Percentiles rank a stretch among this genome's conserved stretches.
phyloP scores from a whole-genome alignment of 345 rosid genomes.

The Brassica juncea region DNA sequence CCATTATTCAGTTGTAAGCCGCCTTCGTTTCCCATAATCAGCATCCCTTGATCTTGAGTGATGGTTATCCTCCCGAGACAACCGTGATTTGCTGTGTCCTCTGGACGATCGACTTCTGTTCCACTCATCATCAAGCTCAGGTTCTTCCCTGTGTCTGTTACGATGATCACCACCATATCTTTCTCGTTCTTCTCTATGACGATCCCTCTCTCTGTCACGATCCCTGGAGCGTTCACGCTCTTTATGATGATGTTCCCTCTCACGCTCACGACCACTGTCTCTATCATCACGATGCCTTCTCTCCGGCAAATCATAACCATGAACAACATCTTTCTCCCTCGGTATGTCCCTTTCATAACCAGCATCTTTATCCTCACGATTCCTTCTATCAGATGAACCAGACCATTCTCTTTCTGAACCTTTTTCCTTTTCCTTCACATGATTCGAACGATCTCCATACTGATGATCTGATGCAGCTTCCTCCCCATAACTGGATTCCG shows the following conservation, averaged over 20 bases:
- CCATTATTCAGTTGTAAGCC: slow-evolving; percentile 56
- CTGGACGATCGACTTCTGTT: slow-evolving; percentile 66
- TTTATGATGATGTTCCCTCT: slow-evolving; percentile 54
- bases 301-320: slow-evolving; percentile 57
- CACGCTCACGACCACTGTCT: slow-evolving; percentile 65
- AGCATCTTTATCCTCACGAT: slow-evolving; percentile 65
- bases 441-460: slow-evolving; percentile 64
- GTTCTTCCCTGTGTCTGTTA: slow-evolving; percentile 52
- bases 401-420: slow-evolving; percentile 75
- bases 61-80: slow-evolving; percentile 65
- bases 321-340: slow-evolving; percentile 59
- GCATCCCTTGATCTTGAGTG: slow-evolving; percentile 70
- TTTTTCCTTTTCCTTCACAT: slow-evolving; percentile 64
- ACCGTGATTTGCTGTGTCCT: slow-evolving; percentile 60
- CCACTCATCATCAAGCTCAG: slow-evolving; percentile 65
- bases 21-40: slow-evolving; percentile 80
- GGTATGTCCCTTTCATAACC: slow-evolving; percentile 58
- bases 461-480: slow-evolving; percentile 84
- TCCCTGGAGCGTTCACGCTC: slow-evolving; percentile 65
- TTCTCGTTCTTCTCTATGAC: slow-evolving; percentile 66
- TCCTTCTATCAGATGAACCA: slow-evolving; percentile 69
- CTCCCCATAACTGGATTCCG: slow-evolving; percentile 84
- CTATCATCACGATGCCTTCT: slow-evolving; percentile 67
- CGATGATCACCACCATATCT: slow-evolving; percentile 54
- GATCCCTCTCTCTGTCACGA: slow-evolving; percentile 59